These are phyloP conservation scores for Aspergillus campestris DNA, from an alignment of 495 filamentous ascomycete species.

Conservation along the genomic window DNA sequence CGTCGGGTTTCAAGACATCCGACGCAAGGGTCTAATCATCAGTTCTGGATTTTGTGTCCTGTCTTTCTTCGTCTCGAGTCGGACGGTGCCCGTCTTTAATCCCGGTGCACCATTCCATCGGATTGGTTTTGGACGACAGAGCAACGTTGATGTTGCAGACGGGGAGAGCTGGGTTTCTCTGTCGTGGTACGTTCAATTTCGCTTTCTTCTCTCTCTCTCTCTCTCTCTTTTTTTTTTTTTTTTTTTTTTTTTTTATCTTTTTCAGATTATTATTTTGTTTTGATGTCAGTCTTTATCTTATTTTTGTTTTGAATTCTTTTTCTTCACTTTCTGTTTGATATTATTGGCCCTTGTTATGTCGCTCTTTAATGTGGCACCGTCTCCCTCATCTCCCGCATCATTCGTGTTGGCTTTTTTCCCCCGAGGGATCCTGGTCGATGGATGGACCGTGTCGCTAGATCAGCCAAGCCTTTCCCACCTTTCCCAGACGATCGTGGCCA, in stretches of 20 bases:
- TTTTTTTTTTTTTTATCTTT: slow-evolving; percentile 4
- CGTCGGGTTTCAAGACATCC: no score
- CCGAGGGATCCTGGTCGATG: not conserved
- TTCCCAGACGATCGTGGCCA: not conserved
- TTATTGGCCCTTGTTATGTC: not conserved
- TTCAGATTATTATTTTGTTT: not conserved
- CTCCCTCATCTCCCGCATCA: no score
- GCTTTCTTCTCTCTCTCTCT: slow-evolving; percentile 1
- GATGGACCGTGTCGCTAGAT: not conserved
- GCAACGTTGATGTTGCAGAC: no score
- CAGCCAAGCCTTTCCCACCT: not conserved
- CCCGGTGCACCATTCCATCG: not conserved
- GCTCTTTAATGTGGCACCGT: no score
- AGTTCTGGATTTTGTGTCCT: no score
- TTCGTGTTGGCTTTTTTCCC: no score
- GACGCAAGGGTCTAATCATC: no score
- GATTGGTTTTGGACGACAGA: no score
- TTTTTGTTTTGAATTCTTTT: not conserved
- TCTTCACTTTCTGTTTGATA: not conserved
- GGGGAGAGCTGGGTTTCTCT: not conserved
- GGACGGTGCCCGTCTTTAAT: not conserved
- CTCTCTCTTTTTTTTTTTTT: not conserved
- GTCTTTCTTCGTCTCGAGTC: no score
- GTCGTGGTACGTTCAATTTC: slow-evolving; percentile 1
- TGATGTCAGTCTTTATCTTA: not conserved